Conservation (phyloP, 176 grass and related monocot genomes). For the Cymbopogon citratus region DNA sequence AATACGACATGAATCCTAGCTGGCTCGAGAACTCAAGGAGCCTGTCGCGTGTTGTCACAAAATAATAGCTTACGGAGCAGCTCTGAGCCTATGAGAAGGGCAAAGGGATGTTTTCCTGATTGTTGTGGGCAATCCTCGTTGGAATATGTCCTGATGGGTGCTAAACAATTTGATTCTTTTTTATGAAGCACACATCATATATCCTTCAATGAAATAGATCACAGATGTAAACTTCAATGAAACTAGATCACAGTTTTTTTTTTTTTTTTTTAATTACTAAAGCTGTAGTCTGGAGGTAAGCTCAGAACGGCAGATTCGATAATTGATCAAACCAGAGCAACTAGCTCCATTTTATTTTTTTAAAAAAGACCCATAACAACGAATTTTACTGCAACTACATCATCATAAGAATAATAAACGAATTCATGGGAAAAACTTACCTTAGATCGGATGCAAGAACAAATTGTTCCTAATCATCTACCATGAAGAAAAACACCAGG, state of each 20-base stretch:
- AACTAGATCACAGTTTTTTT: not conserved
- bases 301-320: not conserved
- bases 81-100: not conserved
- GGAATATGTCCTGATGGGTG: not conserved
- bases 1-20: not conserved
- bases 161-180: not conserved
- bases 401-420: not conserved
- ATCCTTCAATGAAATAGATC: not conserved
- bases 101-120: not conserved
- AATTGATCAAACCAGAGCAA: not conserved
- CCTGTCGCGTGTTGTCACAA: not conserved
- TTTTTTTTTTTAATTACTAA: too few relatives aligned
- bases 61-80: not conserved
- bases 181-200: not conserved
- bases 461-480: not conserved
- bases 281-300: not conserved
- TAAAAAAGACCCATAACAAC: not conserved
- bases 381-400: not conserved
- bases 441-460: not conserved
- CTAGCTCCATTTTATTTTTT: not conserved
- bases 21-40: not conserved
- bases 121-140: not conserved
- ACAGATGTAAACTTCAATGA: not conserved
- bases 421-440: slow-evolving; percentile 25
- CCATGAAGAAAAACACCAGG: not conserved